Conservation (phyloP, 306 rosid species). For the Carpinus fangiana region DNA sequence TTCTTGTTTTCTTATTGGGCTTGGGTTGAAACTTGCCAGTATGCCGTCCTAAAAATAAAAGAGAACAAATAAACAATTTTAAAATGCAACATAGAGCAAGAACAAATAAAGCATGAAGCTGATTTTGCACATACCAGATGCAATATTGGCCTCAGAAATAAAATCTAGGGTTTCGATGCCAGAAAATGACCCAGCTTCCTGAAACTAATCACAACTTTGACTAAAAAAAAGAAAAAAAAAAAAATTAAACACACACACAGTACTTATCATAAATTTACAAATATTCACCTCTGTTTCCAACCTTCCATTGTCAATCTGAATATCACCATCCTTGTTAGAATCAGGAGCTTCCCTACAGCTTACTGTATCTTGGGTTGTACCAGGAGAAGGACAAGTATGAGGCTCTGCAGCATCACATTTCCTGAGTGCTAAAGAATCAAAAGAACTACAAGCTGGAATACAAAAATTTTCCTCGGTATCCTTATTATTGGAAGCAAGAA, state of each 20-base stretch:
- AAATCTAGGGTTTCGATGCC: constrained; percentile 20
- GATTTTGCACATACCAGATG: constrained; percentile 29
- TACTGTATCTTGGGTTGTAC: constrained; percentile 21
- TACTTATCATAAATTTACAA: not conserved
- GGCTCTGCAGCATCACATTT: constrained; percentile 38
- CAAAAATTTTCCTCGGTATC: constrained; percentile 31
- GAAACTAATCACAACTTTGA: constrained; percentile 31
- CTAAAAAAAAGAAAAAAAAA: not conserved
- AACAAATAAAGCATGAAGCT: constrained; percentile 5
- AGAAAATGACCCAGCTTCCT: constrained; percentile 44
- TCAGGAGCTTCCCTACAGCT: constrained; percentile 15
- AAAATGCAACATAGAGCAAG: constrained; percentile 3
- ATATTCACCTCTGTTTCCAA: constrained; percentile 37
- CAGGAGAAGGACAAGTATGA: constrained; percentile 29
- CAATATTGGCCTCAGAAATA: constrained; percentile 18
- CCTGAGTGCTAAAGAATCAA: constrained; percentile 18
- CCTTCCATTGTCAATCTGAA: constrained; percentile 26
- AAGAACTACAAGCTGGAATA: constrained; percentile 27
- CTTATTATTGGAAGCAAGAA: constrained; percentile 30
- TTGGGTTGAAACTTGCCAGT: constrained; percentile 41
- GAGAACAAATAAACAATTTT: not conserved
- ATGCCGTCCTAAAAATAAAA: constrained; percentile 28
- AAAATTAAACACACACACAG: not conserved
- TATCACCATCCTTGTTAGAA: constrained; percentile 15
- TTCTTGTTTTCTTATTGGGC: constrained; percentile 31